A percentile compares a stretch with the other conserved stretches of the same genome.
phyloP scores from a whole-genome alignment of 208 protist genomes.

The Acanthamoeba culbertsoni region DNA sequence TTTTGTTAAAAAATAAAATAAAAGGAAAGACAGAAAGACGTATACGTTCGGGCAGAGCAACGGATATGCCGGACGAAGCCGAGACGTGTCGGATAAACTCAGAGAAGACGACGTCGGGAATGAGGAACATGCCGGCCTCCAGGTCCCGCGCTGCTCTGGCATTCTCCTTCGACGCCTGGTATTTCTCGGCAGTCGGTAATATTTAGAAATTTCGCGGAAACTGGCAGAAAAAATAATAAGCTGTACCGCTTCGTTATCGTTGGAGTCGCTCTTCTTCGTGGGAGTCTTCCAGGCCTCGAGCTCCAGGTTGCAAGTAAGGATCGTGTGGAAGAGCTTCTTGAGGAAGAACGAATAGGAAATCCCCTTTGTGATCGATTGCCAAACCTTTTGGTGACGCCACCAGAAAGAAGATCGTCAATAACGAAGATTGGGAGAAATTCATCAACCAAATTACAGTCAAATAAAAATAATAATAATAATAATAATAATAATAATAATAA shows the following conservation, averaged over 20 bases:
- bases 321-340: background rate
- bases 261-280: background rate
- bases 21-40: too few species aligned
- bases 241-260: background rate
- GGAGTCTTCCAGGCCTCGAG: background rate
- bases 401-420: too few species aligned
- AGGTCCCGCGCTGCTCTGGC: background rate
- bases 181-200: too few species aligned
- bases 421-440: too few species aligned
- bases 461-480: too few species aligned
- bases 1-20: too few species aligned
- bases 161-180: too few species aligned
- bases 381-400: background rate
- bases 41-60: background rate
- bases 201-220: background rate
- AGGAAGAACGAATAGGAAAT: conserved; percentile 1
- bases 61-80: background rate
- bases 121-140: background rate
- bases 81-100: background rate
- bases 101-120: background rate
- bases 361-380: background rate
- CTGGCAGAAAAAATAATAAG: background rate
- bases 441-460: too few species aligned
- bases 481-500: too few species aligned
- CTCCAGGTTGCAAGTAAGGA: background rate